phyloP scores from a whole-genome alignment of 176 grass and related monocot species.

The Cenchrus americanus region DNA sequence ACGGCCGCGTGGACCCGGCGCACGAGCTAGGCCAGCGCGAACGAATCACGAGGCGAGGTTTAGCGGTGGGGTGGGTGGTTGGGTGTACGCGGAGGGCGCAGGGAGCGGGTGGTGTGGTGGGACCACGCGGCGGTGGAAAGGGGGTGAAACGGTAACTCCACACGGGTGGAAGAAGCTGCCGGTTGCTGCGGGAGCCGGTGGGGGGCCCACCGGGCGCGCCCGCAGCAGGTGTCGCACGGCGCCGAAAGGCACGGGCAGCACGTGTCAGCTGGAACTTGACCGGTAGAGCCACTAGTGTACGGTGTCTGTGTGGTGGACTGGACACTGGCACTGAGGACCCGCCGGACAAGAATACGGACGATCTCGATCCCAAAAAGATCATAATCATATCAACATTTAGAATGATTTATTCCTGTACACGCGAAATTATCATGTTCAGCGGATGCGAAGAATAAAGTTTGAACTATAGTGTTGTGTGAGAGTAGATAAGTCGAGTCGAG shows the following conservation, averaged over 20 bases:
- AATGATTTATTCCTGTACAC: too few relatives aligned
- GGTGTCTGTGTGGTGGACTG: too few relatives aligned
- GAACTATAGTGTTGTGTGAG: too few relatives aligned
- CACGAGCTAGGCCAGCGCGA: not conserved
- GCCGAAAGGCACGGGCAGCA: not conserved
- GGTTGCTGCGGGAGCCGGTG: slow-evolving; percentile 11
- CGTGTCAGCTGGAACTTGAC: too few relatives aligned
- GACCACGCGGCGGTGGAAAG: not conserved
- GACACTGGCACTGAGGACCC: too few relatives aligned
- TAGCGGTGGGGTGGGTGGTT: rapidly evolving
- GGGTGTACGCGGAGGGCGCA: not conserved
- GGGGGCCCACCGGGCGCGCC: not conserved
- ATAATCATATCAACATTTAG: too few relatives aligned
- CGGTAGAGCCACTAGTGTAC: too few relatives aligned
- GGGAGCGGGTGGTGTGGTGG: not conserved
- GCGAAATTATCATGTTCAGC: too few relatives aligned
- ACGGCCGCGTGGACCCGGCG: not conserved
- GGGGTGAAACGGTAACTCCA: slow-evolving; percentile 38
- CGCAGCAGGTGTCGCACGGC: not conserved
- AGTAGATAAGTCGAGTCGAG: too few relatives aligned
- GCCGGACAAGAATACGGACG: too few relatives aligned
- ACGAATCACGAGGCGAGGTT: not conserved
- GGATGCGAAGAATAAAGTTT: too few relatives aligned
- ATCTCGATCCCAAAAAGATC: too few relatives aligned
- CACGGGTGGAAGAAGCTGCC: not conserved